phyloP scores from a whole-genome alignment of 805 yeast species.

The Candida berthetii region DNA sequence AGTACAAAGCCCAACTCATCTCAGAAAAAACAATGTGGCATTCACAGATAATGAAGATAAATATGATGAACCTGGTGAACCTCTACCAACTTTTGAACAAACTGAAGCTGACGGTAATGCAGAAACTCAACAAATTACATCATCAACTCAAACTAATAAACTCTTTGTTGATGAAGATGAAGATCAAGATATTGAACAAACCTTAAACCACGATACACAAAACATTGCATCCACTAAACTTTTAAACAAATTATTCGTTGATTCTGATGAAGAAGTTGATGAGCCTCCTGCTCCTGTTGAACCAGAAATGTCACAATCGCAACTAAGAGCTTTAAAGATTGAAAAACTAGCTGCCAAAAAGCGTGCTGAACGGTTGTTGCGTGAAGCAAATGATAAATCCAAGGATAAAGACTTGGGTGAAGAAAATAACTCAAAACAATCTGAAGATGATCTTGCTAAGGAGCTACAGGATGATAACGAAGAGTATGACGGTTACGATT shows the following conservation, averaged over 20 bases:
- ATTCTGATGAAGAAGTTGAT: constrained; percentile 1
- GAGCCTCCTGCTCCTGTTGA: not conserved
- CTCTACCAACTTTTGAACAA: not conserved
- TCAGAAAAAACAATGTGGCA: not conserved
- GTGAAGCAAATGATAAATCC: constrained; percentile 5
- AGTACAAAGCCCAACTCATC: not conserved
- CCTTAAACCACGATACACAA: not conserved
- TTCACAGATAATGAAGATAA: constrained; percentile 1
- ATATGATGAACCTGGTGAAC: not conserved
- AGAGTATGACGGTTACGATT: constrained; percentile 4
- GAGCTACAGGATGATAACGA: constrained; percentile 4
- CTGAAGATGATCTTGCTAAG: not conserved
- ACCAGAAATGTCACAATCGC: constrained; percentile 1
- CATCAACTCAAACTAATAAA: not conserved
- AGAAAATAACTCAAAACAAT: constrained; percentile 4
- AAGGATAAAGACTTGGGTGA: constrained; percentile 2
- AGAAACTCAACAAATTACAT: not conserved
- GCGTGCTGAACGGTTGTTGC: constrained; percentile 13
- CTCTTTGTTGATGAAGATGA: constrained; percentile 13
- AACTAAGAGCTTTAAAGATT: constrained; percentile 9
- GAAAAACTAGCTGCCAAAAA: constrained; percentile 15
- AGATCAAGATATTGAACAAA: constrained; percentile 1
- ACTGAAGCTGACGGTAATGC: not conserved
- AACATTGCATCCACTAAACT: not conserved
- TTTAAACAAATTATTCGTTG: not conserved